Conservation (phyloP, 2,329 filamentous ascomycete species). For the Chaetomium sp. region DNA sequence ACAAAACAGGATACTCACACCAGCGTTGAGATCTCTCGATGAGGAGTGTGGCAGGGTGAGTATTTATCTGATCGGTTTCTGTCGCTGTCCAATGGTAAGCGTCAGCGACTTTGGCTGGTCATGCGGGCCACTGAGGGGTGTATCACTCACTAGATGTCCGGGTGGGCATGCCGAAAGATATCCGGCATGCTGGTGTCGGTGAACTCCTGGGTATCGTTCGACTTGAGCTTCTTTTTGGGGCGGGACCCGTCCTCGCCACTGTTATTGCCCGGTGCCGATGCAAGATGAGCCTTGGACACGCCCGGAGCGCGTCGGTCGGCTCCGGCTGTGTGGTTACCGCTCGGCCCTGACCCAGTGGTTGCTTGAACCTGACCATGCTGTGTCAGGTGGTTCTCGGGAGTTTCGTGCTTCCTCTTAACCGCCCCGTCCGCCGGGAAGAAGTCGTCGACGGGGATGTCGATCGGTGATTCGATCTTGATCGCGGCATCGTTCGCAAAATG, state of each 20-base stretch:
- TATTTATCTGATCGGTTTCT: slow-evolving; percentile 26
- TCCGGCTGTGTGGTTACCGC: neutral
- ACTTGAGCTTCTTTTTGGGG: slow-evolving; percentile 20
- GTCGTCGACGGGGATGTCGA: slow-evolving; percentile 5
- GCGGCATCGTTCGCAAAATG: neutral
- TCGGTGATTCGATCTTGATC: slow-evolving; percentile 17
- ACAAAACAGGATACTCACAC: slow-evolving; percentile 23
- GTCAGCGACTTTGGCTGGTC: neutral
- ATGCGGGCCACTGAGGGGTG: neutral
- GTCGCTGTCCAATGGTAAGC: slow-evolving; percentile 16
- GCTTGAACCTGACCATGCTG: neutral
- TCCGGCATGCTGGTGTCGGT: slow-evolving; percentile 25
- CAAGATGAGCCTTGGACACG: neutral
- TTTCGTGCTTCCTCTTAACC: slow-evolving; percentile 13
- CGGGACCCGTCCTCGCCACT: slow-evolving; percentile 11
- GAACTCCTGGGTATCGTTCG: slow-evolving; percentile 17
- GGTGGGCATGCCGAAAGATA: slow-evolving; percentile 25
- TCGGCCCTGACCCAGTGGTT: neutral
- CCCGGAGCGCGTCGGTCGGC: neutral
- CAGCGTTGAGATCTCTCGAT: slow-evolving; percentile 30
- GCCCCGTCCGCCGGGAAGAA: neutral
- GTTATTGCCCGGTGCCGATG: slow-evolving; percentile 3
- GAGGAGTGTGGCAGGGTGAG: slow-evolving; percentile 28
- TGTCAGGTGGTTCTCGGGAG: slow-evolving; percentile 4
- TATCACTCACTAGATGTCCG: slow-evolving; percentile 24